Conservation (phyloP, 306 rosid genomes). For the Trichosanthes cucumerina region DNA sequence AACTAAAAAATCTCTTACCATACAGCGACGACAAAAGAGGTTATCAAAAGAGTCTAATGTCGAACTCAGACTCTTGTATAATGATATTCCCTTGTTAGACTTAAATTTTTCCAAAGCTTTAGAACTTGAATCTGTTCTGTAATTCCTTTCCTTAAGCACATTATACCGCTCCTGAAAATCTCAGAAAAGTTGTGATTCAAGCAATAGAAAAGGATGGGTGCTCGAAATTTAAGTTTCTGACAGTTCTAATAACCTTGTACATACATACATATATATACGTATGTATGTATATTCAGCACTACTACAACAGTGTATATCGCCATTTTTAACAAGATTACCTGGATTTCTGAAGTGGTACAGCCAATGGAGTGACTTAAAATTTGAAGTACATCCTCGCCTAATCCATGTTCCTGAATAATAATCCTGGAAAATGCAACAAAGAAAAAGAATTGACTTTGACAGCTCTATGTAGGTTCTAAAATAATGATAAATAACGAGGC, state of each 20-base stretch:
- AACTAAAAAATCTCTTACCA: slow-evolving; percentile 35
- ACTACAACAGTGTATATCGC: not conserved
- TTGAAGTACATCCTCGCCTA: slow-evolving; percentile 54
- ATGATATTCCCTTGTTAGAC: slow-evolving; percentile 37
- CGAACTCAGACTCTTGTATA: slow-evolving; percentile 64
- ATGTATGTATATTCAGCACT: not conserved
- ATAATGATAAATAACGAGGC: not conserved
- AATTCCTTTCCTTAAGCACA: slow-evolving; percentile 45
- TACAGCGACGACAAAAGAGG: slow-evolving; percentile 93
- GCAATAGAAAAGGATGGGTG: not conserved
- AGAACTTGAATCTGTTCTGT: slow-evolving; percentile 24
- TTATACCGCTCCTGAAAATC: slow-evolving; percentile 61
- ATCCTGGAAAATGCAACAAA: slow-evolving; percentile 44
- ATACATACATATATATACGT: not conserved
- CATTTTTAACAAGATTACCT: slow-evolving; percentile 42
- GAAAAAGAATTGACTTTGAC: not conserved
- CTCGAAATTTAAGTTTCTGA: not conserved
- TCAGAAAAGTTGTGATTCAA: slow-evolving; percentile 12
- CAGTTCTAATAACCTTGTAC: not conserved
- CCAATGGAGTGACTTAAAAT: slow-evolving; percentile 66
- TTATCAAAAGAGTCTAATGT: slow-evolving; percentile 94
- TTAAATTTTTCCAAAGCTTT: slow-evolving; percentile 34
- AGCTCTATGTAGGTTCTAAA: not conserved
- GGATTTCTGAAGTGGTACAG: slow-evolving; percentile 51
- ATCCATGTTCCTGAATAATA: slow-evolving; percentile 74